Evolutionary conservation across 2,329 filamentous ascomycete species (phyloP).

Genomic region (Trichoderma sp.): DNA sequence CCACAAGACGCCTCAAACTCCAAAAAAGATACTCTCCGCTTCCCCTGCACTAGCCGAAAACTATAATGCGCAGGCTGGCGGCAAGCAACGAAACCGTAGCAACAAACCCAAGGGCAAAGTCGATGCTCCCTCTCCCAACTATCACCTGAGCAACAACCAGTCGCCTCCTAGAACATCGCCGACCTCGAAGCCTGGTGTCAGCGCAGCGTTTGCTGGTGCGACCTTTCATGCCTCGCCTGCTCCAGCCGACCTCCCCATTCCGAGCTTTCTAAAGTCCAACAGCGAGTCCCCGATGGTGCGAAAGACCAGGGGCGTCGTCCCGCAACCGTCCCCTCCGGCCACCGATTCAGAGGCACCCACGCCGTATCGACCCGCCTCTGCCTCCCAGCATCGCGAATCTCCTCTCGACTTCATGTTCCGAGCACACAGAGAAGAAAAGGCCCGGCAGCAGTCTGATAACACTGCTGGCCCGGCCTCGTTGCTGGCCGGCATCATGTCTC

Average conservation of each 20-base stretch:
- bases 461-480: slow-evolving; percentile 41
- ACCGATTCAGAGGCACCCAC: slow-evolving; percentile 52
- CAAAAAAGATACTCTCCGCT: slow-evolving; percentile 42
- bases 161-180: slow-evolving; percentile 43
- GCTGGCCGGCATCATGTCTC: slow-evolving; percentile 52
- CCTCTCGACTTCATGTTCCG: slow-evolving; percentile 89
- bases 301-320: slow-evolving; percentile 37
- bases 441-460: slow-evolving; percentile 55
- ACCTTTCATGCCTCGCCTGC: slow-evolving; percentile 95
- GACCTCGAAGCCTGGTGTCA: slow-evolving; percentile 44
- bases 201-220: slow-evolving; percentile 78
- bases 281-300: slow-evolving; percentile 55
- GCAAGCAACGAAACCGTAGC: slow-evolving; percentile 32
- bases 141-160: slow-evolving; percentile 39
- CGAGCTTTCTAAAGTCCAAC: slow-evolving; percentile 77
- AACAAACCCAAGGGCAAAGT: slow-evolving; percentile 34
- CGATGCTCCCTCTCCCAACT: slow-evolving; percentile 41
- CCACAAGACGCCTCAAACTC: slow-evolving; percentile 43
- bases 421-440: slow-evolving; percentile 76
- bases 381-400: slow-evolving; percentile 53
- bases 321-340: slow-evolving; percentile 50
- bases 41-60: slow-evolving; percentile 32
- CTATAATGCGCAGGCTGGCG: slow-evolving; percentile 27
- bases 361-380: slow-evolving; percentile 38
- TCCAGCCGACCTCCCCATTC: slow-evolving; percentile 83